Base-by-base conservation (phyloP, 2,329 filamentous ascomycete genomes). In the Diaporthe ilicicola region DNA sequence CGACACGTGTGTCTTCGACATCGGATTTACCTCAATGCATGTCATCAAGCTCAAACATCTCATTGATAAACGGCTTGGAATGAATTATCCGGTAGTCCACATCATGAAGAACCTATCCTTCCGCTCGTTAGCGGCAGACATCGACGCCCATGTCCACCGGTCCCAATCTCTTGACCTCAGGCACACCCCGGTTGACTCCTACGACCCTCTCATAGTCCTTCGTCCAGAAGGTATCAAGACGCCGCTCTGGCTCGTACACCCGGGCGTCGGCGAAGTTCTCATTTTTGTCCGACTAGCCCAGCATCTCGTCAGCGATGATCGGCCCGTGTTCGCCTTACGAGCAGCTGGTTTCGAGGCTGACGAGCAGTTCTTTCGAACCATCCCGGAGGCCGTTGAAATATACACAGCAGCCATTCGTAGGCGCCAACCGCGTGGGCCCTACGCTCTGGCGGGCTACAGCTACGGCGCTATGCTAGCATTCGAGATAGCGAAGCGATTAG, bases 401-500 rank as follows among this genome's bases (percentile, higher is more conserved):
- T 89, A 88, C 74, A 72, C 77, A 12, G 46, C 66, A 0, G 80
- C 81, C 0, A 82, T 89, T 46, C 79, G 80, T n/a, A 29, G 68
- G 4, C 71, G 70, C 1, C 87, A 89, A 70, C 85, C 86, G 0
- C 17, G 76, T 0, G 86, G 87, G 0, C 86, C 87, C 0, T 89
- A 89, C 72, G 84, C 84, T 0, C 75, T 89, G 1, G 83, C 84
- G 0, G 87, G 87, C 0, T 89, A 88, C 74, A 84, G 80, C 6
- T 88, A 84, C 74, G 86, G 87, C 1, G 73, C 79, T 0, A 86
- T 86, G 75, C 70, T 88, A 0, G 84, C 85, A 0, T 89, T 88
- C 70, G 86, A 88, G 74, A 76, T 85, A 0, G 78, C 81, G 15
- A 88, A 88, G 76, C 39, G 72, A 1, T 79, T 88, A 12, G 81